These are phyloP conservation scores for Penicillium cinerascens DNA, from an alignment of 495 filamentous ascomycete genomes.

Conservation along the genomic window DNA sequence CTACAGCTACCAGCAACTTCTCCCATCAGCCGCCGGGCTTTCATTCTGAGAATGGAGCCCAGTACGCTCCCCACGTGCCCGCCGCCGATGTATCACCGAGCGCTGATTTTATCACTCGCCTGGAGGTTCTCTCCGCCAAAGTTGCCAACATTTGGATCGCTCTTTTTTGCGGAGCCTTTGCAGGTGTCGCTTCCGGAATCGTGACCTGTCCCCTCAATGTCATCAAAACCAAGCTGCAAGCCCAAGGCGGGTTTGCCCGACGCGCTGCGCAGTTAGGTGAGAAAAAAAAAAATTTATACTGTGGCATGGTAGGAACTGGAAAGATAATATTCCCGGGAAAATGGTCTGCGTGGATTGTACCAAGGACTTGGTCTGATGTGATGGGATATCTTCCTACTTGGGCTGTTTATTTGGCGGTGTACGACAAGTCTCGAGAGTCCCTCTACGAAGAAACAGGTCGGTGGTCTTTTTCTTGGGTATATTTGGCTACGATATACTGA, in stretches of 20 bases:
- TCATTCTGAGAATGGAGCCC: conserved; percentile 18
- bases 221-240: conserved; percentile 98
- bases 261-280: conserved; percentile 43
- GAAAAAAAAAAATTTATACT: conserved; percentile 61
- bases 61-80: conserved; percentile 18
- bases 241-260: conserved; percentile 74
- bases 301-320: conserved; percentile 82
- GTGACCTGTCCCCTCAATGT: conserved; percentile 98
- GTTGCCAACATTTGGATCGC: conserved; percentile 53
- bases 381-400: conserved; percentile 95
- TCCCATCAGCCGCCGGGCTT: conserved; percentile 24
- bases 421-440: conserved; percentile 78
- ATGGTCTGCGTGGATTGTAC: conserved; percentile 89
- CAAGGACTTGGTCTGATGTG: conserved; percentile 89
- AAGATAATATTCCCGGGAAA: conserved; percentile 78
- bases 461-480: too few relatives aligned
- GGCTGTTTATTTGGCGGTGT: conserved; percentile 96
- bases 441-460: conserved; percentile 64
- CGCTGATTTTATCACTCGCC: conserved; percentile 43
- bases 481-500: conserved; percentile 4
- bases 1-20: conserved; percentile 30
- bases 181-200: conserved; percentile 86
- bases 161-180: conserved; percentile 77
- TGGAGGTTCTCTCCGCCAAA: conserved; percentile 52
- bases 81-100: conserved; percentile 16